Evolutionary conservation across 2,329 filamentous ascomycete species (phyloP).

Genomic region (Xylariaceae sp.): DNA sequence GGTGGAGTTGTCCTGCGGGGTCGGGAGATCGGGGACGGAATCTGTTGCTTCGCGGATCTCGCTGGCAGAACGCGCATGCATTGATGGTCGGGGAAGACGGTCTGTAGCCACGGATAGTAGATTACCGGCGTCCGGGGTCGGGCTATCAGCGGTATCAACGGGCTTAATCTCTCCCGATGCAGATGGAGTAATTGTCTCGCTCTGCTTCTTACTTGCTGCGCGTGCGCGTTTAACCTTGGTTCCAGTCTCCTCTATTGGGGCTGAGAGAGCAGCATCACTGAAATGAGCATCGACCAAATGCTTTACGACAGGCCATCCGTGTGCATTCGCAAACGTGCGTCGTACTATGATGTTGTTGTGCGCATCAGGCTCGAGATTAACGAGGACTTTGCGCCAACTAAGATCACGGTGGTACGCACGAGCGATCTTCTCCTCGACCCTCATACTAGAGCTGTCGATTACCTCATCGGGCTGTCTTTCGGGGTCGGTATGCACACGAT

Average conservation of each 20-base stretch:
- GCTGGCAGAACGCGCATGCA: constrained; percentile 26
- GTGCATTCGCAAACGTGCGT: constrained; percentile 93
- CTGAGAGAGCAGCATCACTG: constrained; percentile 63
- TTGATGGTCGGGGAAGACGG: neutral
- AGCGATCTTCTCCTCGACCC: constrained; percentile 96
- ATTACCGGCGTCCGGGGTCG: neutral
- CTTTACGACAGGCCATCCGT: constrained; percentile 94
- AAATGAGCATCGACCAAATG: constrained; percentile 95
- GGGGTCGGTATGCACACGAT: constrained; percentile 43
- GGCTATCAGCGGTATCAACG: neutral
- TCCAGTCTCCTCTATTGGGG: constrained; percentile 63
- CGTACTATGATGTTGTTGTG: constrained; percentile 98
- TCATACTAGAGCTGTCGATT: constrained; percentile 64
- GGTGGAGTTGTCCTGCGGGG: constrained; percentile 20
- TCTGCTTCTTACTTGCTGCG: constrained; percentile 49
- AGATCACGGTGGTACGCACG: constrained; percentile 88
- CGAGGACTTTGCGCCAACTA: constrained; percentile 94
- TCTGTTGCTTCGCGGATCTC: constrained; percentile 40
- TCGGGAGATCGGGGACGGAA: constrained; percentile 42
- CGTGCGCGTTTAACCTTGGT: constrained; percentile 64
- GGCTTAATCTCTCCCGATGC: constrained; percentile 28
- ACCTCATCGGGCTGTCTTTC: constrained; percentile 43
- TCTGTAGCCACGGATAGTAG: neutral
- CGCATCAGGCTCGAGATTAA: constrained; percentile 90
- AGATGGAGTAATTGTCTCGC: constrained; percentile 63